These are phyloP conservation scores for Xylariaceae sp. DNA, from an alignment of 2,329 filamentous ascomycete species.

Conservation along the genomic window DNA sequence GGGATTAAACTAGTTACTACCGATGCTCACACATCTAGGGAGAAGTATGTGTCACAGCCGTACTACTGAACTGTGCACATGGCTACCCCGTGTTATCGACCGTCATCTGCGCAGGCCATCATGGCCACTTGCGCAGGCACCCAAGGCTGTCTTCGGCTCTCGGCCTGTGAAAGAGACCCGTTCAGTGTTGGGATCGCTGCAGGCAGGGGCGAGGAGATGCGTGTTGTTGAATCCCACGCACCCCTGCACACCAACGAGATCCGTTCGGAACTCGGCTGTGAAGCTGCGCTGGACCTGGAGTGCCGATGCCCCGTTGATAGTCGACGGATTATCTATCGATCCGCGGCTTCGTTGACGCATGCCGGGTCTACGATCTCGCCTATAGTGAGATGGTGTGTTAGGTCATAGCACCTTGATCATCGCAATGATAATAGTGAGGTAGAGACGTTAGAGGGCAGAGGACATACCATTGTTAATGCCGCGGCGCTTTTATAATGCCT, in stretches of 20 bases:
- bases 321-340: constrained; percentile 50
- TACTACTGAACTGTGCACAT: constrained; percentile 12
- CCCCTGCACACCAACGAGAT: constrained; percentile 46
- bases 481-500: constrained; percentile 6
- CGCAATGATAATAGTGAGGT: not conserved
- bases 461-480: constrained; percentile 41
- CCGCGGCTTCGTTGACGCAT: constrained; percentile 46
- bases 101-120: no score
- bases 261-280: constrained; percentile 46
- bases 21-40: not conserved
- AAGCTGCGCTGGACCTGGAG: constrained; percentile 49
- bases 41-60: constrained; percentile 12
- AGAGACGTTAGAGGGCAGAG: not conserved
- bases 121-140: constrained; percentile 46
- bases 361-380: constrained; percentile 52
- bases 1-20: not conserved
- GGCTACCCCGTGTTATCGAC: constrained; percentile 8
- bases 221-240: constrained; percentile 51
- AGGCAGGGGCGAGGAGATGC: constrained; percentile 47
- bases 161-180: constrained; percentile 24
- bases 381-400: not conserved
- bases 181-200: constrained; percentile 35
- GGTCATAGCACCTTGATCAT: not conserved
- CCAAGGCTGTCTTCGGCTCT: constrained; percentile 39
- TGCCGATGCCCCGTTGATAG: constrained; percentile 41